Evolutionary conservation across 805 yeast genomes (phyloP).

Genomic region (Kodamaea fukazawae): DNA sequence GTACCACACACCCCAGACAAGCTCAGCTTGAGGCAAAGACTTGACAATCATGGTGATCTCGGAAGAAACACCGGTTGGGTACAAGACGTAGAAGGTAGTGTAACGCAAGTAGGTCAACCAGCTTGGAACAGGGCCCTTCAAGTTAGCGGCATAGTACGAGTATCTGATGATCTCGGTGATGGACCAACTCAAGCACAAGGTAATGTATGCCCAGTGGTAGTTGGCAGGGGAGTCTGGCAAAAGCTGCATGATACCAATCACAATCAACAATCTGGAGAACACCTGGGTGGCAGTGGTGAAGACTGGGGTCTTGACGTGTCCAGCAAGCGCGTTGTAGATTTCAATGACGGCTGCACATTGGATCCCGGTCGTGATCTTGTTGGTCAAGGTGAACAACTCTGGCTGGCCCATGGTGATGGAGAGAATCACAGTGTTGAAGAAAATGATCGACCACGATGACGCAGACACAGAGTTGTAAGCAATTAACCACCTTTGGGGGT

Average conservation of each 20-base stretch:
- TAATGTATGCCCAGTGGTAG: conserved; percentile 55
- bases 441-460: conserved; percentile 40
- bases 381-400: conserved; percentile 56
- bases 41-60: conserved; percentile 70
- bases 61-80: conserved; percentile 90
- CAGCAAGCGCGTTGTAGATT: conserved; percentile 70
- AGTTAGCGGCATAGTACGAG: conserved; percentile 75
- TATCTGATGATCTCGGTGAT: conserved; percentile 90
- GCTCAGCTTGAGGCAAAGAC: conserved; percentile 68
- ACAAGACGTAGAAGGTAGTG: conserved; percentile 75
- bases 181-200: conserved; percentile 85
- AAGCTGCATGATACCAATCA: conserved; percentile 74
- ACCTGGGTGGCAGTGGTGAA: conserved; percentile 86
- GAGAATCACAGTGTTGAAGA: conserved; percentile 39
- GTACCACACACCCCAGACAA: conserved; percentile 48
- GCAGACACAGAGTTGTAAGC: conserved; percentile 43
- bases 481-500: conserved; percentile 36
- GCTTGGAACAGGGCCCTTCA: conserved; percentile 53
- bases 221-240: conserved; percentile 73
- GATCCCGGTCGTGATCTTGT: conserved; percentile 55
- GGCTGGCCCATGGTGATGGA: conserved; percentile 56
- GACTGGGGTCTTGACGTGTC: conserved; percentile 82
- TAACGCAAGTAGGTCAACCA: conserved; percentile 73
- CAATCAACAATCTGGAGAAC: conserved; percentile 76
- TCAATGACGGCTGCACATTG: conserved; percentile 83